Conservation (phyloP, 495 filamentous ascomycete genomes). For the Lichina pygmaea region DNA sequence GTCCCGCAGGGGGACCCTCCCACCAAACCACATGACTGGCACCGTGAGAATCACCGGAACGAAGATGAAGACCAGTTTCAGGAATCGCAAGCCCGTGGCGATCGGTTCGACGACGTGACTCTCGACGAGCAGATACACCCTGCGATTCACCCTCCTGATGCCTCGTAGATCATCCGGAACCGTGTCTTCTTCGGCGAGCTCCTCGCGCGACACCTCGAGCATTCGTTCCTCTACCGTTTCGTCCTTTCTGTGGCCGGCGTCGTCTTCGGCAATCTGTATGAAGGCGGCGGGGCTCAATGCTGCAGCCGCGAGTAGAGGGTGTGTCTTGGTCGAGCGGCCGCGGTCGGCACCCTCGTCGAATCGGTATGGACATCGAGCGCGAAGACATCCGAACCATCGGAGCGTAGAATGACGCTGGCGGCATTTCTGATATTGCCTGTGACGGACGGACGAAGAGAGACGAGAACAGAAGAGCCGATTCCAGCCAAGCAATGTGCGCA, state of each 20-base stretch:
- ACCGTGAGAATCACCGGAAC: constrained; percentile 62
- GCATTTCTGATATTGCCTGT: too few relatives aligned
- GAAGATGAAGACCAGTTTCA: constrained; percentile 71
- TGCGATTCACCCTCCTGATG: constrained; percentile 22
- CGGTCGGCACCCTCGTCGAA: too few relatives aligned
- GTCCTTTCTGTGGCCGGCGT: constrained; percentile 21
- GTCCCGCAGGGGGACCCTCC: constrained; percentile 25
- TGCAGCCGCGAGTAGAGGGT: not conserved
- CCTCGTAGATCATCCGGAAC: constrained; percentile 32
- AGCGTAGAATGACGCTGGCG: too few relatives aligned
- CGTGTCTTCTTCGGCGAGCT: constrained; percentile 29
- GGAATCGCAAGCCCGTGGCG: constrained; percentile 61
- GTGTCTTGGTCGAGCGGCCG: too few relatives aligned
- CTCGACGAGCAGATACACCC: constrained; percentile 34
- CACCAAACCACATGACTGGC: constrained; percentile 59
- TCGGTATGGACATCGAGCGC: too few relatives aligned
- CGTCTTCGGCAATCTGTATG: constrained; percentile 37
- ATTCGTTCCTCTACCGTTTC: constrained; percentile 61
- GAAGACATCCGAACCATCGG: too few relatives aligned
- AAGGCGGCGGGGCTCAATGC: constrained; percentile 40
- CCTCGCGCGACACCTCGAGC: constrained; percentile 52
- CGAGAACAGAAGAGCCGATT: too few relatives aligned
- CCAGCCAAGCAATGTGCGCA: too few relatives aligned
- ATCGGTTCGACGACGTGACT: constrained; percentile 60
- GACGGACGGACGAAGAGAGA: too few relatives aligned